phyloP scores from a whole-genome alignment of 2,329 filamentous ascomycete species.

The Diaporthe australafricana region DNA sequence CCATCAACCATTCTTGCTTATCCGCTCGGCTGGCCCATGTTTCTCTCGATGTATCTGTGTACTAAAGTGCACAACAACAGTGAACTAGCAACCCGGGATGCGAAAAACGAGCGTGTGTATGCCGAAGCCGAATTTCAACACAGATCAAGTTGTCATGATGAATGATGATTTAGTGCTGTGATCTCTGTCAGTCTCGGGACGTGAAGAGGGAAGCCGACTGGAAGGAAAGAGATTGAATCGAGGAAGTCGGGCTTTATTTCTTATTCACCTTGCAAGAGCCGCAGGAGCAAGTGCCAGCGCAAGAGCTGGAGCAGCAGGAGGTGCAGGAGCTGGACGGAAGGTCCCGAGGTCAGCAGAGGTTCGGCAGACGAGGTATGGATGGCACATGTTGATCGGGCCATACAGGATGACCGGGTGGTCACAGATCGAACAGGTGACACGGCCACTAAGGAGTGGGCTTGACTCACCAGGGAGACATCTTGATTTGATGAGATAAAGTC shows the following conservation, averaged over 20 bases:
- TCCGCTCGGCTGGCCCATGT: not conserved
- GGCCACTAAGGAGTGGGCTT: not conserved
- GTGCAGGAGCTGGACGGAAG: slow-evolving; percentile 28
- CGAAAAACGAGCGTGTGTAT: slow-evolving; percentile 22
- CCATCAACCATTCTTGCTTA: not conserved
- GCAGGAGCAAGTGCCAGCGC: slow-evolving; percentile 32
- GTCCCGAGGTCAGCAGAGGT: slow-evolving; percentile 22
- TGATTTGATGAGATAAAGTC: slow-evolving; percentile 12
- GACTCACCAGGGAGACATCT: slow-evolving; percentile 34
- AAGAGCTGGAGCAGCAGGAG: slow-evolving; percentile 36
- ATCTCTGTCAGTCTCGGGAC: not conserved
- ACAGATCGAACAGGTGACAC: not conserved
- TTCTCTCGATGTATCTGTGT: not conserved
- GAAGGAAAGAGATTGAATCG: too few relatives aligned
- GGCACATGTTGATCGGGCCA: not conserved
- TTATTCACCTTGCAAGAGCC: slow-evolving; percentile 35
- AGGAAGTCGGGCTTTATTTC: not conserved
- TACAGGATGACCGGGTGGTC: not conserved
- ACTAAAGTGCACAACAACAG: not conserved
- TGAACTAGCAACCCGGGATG: slow-evolving; percentile 9
- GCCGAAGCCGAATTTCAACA: slow-evolving; percentile 3
- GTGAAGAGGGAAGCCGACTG: not conserved
- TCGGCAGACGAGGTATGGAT: not conserved
- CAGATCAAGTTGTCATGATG: not conserved
- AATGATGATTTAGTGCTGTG: slow-evolving; percentile 11